A percentile compares a stretch with the other conserved stretches of the same genome.
phyloP scores from a whole-genome alignment of 495 filamentous ascomycete genomes.

The Entonaema liquescens region DNA sequence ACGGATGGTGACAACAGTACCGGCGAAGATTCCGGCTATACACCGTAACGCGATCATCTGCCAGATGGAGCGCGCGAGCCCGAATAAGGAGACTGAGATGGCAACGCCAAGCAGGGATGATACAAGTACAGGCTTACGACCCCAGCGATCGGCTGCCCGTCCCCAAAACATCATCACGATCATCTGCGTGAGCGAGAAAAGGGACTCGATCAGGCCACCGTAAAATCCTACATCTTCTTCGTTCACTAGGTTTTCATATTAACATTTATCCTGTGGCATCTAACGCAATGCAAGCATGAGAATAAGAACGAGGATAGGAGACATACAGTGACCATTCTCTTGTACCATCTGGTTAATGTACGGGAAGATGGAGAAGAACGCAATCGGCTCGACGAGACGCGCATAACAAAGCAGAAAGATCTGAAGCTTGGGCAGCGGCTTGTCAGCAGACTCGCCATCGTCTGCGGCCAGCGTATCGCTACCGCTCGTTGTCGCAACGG shows the following conservation, averaged over 20 bases:
- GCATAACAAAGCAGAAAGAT: conserved; percentile 73
- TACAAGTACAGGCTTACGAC: conserved; percentile 73
- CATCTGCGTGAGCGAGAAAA: conserved; percentile 75
- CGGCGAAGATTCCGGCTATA: conserved; percentile 72
- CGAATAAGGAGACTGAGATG: conserved; percentile 66
- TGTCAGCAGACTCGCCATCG: conserved; percentile 43
- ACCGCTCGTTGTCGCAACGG: conserved; percentile 20
- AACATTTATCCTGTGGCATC: background rate
- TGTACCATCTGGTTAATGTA: conserved; percentile 77
- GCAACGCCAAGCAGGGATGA: conserved; percentile 67
- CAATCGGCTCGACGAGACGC: conserved; percentile 74
- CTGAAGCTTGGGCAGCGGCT: conserved; percentile 65
- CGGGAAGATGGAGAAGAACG: conserved; percentile 79
- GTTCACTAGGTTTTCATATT: conserved; percentile 42
- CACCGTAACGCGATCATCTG: conserved; percentile 75
- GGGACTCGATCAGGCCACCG: conserved; percentile 74
- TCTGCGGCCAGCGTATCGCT: conserved; percentile 30
- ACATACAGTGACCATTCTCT: conserved; percentile 58
- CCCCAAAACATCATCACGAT: conserved; percentile 67
- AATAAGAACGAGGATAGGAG: background rate
- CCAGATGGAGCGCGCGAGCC: conserved; percentile 64
- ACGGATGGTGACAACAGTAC: conserved; percentile 72
- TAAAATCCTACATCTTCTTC: conserved; percentile 75
- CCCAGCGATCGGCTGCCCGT: conserved; percentile 67
- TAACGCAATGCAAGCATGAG: background rate